Evolutionary conservation across 345 rosid species (phyloP).

Genomic region (Cardiospermum halicacabum): DNA sequence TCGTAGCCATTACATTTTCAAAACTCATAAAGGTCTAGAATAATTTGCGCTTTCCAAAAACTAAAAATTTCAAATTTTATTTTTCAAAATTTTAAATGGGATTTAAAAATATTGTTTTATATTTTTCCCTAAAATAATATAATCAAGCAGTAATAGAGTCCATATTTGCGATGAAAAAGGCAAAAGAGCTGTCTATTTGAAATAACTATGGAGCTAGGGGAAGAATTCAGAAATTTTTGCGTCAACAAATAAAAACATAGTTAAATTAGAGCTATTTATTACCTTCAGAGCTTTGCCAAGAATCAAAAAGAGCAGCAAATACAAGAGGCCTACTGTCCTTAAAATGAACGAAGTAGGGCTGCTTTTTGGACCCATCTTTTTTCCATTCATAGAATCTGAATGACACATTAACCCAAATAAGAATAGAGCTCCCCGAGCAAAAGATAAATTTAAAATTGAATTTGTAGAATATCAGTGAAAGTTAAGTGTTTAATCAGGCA

Average conservation of each 20-base stretch:
- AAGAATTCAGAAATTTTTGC: background rate
- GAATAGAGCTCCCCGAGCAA: background rate
- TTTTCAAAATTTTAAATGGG: too few species aligned
- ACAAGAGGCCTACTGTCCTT: constrained; percentile 80
- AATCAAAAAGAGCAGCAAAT: constrained; percentile 87
- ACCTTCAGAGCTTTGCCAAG: constrained; percentile 83
- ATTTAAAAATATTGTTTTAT: too few species aligned
- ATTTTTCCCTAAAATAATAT: too few species aligned
- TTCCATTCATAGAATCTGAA: constrained; percentile 96
- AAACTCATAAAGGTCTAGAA: too few species aligned
- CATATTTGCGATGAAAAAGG: background rate
- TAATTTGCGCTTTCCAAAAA: too few species aligned
- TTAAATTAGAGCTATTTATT: background rate
- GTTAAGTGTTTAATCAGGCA: background rate
- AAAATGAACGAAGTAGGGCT: constrained; percentile 85
- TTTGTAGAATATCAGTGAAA: background rate
- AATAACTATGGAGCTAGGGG: background rate
- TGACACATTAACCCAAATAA: background rate
- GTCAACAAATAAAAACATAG: background rate
- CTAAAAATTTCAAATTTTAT: too few species aligned
- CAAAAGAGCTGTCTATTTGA: background rate
- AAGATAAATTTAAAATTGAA: background rate
- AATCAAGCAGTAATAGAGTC: background rate
- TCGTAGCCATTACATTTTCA: too few species aligned
- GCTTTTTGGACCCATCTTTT: constrained; percentile 84